phyloP scores from a whole-genome alignment of 768 basidiomycete species.

The Hygrocybe punicea region DNA sequence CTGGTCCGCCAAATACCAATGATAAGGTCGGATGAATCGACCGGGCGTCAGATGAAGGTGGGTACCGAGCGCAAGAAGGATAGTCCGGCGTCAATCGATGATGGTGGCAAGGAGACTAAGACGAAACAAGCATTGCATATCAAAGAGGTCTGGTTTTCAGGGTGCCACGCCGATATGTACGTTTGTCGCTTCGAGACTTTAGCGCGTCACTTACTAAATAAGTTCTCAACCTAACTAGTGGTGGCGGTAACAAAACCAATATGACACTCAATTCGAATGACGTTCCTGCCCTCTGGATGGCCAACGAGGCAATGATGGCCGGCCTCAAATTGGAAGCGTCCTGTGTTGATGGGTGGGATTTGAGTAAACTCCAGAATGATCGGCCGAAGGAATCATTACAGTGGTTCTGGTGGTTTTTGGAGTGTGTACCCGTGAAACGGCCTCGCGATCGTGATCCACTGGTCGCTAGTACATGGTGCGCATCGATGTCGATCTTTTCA shows the following conservation, averaged over 20 bases:
- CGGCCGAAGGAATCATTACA: slow-evolving; percentile 1
- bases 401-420: not conserved
- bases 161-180: slow-evolving; percentile 39
- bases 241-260: slow-evolving; percentile 6
- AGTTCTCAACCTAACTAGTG: not conserved
- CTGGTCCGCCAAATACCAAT: too few relatives aligned
- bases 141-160: slow-evolving; percentile 46
- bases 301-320: slow-evolving; percentile 13
- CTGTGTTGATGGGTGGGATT: slow-evolving; percentile 4
- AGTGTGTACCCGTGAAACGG: slow-evolving; percentile 5
- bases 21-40: too few relatives aligned
- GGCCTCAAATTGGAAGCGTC: slow-evolving; percentile 11
- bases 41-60: too few relatives aligned
- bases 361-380: not conserved
- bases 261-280: not conserved
- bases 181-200: slow-evolving; percentile 1
- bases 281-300: slow-evolving; percentile 16
- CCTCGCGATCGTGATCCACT: not conserved
- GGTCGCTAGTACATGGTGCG: slow-evolving; percentile 1
- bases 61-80: too few relatives aligned
- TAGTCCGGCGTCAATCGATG: too few relatives aligned
- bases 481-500: not conserved
- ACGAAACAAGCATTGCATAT: slow-evolving; percentile 11
- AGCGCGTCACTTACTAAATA: not conserved
- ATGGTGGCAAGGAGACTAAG: too few relatives aligned